Percentiles rank a stretch among this genome's conserved stretches.
Evolutionary conservation across 2,329 filamentous ascomycete genomes (phyloP).

Genomic region (Scortechinia acanthostroma): DNA sequence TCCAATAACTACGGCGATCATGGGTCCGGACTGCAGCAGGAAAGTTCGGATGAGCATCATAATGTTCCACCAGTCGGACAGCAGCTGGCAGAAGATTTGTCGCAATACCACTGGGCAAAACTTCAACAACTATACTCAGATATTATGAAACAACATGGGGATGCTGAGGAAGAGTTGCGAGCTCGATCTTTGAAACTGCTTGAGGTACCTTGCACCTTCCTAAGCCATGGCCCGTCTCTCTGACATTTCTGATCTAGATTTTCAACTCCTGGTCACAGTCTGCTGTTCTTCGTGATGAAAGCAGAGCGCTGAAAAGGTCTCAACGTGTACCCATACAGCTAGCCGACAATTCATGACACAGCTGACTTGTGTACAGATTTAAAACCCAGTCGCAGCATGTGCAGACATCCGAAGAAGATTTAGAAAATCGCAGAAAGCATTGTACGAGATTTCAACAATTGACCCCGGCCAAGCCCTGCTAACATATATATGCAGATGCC

Average conservation of each 20-base stretch:
- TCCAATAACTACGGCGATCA: too few species aligned
- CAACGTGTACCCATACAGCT: too few species aligned
- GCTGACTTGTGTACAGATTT: conserved; percentile 28
- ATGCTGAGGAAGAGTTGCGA: conserved; percentile 33
- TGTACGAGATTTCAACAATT: conserved; percentile 30
- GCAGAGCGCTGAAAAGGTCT: conserved; percentile 48
- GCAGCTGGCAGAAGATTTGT: conserved; percentile 4
- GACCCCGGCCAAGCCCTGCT: too few species aligned
- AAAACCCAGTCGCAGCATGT: conserved; percentile 48
- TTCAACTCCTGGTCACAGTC: conserved; percentile 46
- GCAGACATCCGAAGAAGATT: conserved; percentile 37
- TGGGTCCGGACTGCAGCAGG: too few species aligned
- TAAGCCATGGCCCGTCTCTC: background rate
- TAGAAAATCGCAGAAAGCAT: conserved; percentile 45
- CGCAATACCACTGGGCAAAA: conserved; percentile 39
- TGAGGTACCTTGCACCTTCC: conserved; percentile 27
- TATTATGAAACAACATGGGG: conserved; percentile 32
- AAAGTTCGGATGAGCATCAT: too few species aligned
- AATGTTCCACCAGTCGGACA: too few species aligned
- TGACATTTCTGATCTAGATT: conserved; percentile 30
- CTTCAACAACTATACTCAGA: conserved; percentile 38
- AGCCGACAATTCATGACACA: background rate
- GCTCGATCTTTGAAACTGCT: conserved; percentile 33
- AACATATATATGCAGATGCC: background rate
- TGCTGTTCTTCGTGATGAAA: conserved; percentile 39